phyloP scores from a whole-genome alignment of 345 rosid species.

The Geranium rotundifolium region DNA sequence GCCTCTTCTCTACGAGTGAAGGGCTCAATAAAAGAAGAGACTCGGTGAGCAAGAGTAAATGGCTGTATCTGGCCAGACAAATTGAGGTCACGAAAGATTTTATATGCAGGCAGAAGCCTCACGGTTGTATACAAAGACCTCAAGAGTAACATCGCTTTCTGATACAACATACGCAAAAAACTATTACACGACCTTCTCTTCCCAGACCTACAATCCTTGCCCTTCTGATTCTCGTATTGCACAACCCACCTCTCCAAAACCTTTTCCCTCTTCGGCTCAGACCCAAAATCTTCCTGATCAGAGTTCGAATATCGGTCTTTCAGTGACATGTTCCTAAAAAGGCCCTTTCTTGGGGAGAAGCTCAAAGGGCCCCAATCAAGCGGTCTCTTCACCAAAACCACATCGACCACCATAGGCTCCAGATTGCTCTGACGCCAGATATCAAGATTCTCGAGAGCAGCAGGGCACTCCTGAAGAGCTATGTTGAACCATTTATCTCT shows the following conservation, averaged over 20 bases:
- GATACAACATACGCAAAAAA: conserved; percentile 6
- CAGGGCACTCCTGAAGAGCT: conserved; percentile 86
- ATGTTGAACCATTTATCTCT: conserved; percentile 93
- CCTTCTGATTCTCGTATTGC: conserved; percentile 62
- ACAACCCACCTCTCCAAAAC: conserved; percentile 88
- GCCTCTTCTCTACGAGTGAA: conserved; percentile 20
- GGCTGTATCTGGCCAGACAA: conserved; percentile 13
- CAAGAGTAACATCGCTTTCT: conserved; percentile 25
- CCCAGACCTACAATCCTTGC: conserved; percentile 30
- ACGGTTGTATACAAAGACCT: conserved; percentile 29
- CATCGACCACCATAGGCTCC: conserved; percentile 82
- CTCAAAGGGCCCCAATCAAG: conserved; percentile 47
- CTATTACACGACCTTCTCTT: conserved; percentile 1
- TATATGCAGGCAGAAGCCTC: conserved; percentile 30
- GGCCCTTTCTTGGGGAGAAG: conserved; percentile 36
- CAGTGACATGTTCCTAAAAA: conserved; percentile 34
- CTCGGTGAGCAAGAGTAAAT: conserved; percentile 22
- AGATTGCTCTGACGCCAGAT: conserved; percentile 56
- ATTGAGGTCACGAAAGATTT: conserved; percentile 21
- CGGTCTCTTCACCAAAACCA: conserved; percentile 52
- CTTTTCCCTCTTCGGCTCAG: conserved; percentile 45
- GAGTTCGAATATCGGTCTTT: conserved; percentile 37
- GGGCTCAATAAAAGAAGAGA: conserved; percentile 28
- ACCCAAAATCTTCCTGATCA: conserved; percentile 57
- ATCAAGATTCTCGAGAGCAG: conserved; percentile 68